Base-by-base conservation (phyloP, 2,329 filamentous ascomycete species). In the Colletotrichum lentis region DNA sequence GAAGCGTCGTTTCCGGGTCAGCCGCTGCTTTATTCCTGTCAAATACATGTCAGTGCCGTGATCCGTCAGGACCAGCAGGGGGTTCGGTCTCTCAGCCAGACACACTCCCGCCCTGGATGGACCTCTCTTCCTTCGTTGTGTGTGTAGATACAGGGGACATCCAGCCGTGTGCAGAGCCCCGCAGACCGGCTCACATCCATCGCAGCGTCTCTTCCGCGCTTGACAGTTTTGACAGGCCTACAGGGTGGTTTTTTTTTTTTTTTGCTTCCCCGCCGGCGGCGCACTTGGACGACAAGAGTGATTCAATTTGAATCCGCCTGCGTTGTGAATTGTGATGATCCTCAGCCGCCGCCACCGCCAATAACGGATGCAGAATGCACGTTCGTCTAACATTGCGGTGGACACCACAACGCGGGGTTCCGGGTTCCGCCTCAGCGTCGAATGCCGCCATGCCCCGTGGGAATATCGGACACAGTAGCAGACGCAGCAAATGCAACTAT, bases 31-130 rank as follows among this genome's bases (percentile, higher is more conserved):
- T 60, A 20, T 62, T 65, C n/a, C 69, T 70, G 16, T 18, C 10
- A 12, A 31, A 22, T 8, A 11, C 4, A 39, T 14, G 53, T 64
- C 18, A 67, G 43, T 41, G 18, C 2, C 22, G 12, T n/a, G 8
- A 2, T 20, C 3, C n/a, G 11, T 16, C 6, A 11, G 12, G 6
- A 27, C 1, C 39, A 22, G 14, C 16, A n/a, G n/a, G n/a, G 27
- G 12, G 12, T 1, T 22, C 8, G 3, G n/a, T 8, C 6, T n/a
- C 27, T 31, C 27, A 31, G 27, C 8, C 27, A 31, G 27, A 31
- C 64, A 53, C 6, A 69, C 69, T 62, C 67, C 37, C 59, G 60
- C 5, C 69, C 69, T n/a, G n/a, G n/a, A n/a, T 8, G 66, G 66
- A 6, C 69, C 69, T 37, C 69, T 58, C 41, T 63, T 69, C n/a